Evolutionary conservation across 257 asterid species (phyloP).

Genomic region (Solanum clarkiae): DNA sequence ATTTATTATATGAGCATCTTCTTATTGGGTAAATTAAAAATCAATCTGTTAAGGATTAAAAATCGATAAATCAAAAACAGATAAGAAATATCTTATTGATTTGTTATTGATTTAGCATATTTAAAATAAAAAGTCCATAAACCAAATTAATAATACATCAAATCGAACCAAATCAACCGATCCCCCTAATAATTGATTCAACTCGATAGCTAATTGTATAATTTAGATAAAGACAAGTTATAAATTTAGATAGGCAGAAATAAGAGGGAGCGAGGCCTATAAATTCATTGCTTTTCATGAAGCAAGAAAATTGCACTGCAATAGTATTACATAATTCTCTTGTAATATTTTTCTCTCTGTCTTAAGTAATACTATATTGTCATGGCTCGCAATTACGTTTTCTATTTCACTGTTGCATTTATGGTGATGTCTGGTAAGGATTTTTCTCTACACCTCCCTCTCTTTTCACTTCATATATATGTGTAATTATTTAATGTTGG

Average conservation of each 20-base stretch:
- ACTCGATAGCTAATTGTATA: not conserved
- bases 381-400: not conserved
- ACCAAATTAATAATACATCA: too few species aligned
- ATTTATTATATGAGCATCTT: too few species aligned
- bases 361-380: not conserved
- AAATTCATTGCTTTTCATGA: not conserved
- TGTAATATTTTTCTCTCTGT: not conserved
- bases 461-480: not conserved
- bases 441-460: not conserved
- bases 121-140: too few species aligned
- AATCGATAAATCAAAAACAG: too few species aligned
- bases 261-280: not conserved
- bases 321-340: not conserved
- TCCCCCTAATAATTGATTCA: not conserved
- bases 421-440: not conserved
- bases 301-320: not conserved
- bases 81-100: too few species aligned
- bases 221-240: not conserved
- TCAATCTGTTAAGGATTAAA: too few species aligned
- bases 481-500: not conserved
- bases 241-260: not conserved
- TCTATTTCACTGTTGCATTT: not conserved
- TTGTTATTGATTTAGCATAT: too few species aligned
- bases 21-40: too few species aligned
- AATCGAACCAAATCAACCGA: too few species aligned